Conservation (phyloP, 345 rosid species). For the Sisymbrium altissimum region DNA sequence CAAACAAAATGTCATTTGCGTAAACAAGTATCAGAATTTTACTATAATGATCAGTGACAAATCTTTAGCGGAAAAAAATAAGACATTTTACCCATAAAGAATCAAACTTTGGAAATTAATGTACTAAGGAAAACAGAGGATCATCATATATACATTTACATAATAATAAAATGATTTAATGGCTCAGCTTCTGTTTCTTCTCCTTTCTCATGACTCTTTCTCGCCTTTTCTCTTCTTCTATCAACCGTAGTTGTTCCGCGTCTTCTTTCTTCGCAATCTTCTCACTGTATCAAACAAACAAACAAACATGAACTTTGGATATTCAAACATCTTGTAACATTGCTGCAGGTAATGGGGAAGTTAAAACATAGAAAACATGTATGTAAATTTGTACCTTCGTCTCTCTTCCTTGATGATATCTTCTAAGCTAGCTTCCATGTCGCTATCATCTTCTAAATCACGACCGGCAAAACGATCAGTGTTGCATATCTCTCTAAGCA, state of each 20-base stretch:
- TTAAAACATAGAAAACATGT: not conserved
- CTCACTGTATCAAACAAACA: constrained; percentile 44
- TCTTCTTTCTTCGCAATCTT: constrained; percentile 61
- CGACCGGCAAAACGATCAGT: constrained; percentile 16
- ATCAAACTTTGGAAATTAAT: not conserved
- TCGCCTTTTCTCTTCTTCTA: constrained; percentile 65
- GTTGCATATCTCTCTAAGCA: constrained; percentile 53
- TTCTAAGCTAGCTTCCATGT: constrained; percentile 77
- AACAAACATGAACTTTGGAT: not conserved
- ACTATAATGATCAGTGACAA: not conserved
- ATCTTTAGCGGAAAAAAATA: no score
- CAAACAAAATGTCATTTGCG: not conserved
- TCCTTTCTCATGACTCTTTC: constrained; percentile 40
- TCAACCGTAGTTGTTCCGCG: constrained; percentile 57
- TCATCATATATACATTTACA: no score
- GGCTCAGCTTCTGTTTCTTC: constrained; percentile 60
- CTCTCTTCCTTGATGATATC: constrained; percentile 71
- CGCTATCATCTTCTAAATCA: constrained; percentile 43
- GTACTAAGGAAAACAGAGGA: not conserved
- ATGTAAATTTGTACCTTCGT: constrained; percentile 45
- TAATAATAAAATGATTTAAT: not conserved
- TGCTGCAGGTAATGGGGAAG: not conserved
- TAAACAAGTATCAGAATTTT: not conserved
- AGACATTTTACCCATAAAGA: not conserved
- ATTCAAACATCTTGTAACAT: not conserved